Conservation (phyloP, 345 rosid species). For the Boechera divaricarpa region DNA sequence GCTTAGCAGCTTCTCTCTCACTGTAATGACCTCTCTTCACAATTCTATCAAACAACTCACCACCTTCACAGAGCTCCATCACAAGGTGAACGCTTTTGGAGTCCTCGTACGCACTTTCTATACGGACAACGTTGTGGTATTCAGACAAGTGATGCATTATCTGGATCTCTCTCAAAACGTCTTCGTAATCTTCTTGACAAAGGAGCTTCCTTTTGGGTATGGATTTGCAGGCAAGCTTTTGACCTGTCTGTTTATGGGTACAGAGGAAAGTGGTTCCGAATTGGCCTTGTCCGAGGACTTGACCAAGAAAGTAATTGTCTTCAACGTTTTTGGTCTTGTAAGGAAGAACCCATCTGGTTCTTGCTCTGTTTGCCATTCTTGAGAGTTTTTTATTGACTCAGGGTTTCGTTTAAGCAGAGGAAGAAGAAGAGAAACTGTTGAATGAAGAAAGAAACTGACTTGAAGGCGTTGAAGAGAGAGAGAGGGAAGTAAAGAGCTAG, state of each 20-base stretch:
- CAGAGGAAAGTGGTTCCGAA: constrained; percentile 79
- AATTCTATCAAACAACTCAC: constrained; percentile 79
- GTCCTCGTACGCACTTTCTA: constrained; percentile 64
- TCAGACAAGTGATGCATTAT: constrained; percentile 87
- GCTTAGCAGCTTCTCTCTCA: constrained; percentile 78
- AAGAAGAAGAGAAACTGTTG: constrained; percentile 37
- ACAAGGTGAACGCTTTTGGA: constrained; percentile 60
- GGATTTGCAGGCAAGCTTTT: constrained; percentile 72
- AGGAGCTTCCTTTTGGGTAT: constrained; percentile 79
- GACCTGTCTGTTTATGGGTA: constrained; percentile 57
- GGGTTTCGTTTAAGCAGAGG: constrained; percentile 30
- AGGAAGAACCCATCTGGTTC: constrained; percentile 47
- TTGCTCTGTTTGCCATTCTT: constrained; percentile 41
- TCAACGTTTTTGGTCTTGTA: constrained; percentile 40
- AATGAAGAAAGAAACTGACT: constrained; percentile 37
- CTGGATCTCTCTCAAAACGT: constrained; percentile 87
- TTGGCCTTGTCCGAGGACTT: constrained; percentile 76
- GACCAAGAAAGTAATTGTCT: constrained; percentile 58
- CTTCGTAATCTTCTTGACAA: constrained; percentile 73
- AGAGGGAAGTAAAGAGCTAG: constrained; percentile 26
- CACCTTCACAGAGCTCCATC: constrained; percentile 87
- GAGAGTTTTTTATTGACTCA: neutral
- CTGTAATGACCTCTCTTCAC: constrained; percentile 73
- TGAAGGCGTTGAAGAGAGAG: constrained; percentile 17
- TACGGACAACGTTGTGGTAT: constrained; percentile 66